Conservation (phyloP, 169 alveolate species). For the Babesia gibsoni region DNA sequence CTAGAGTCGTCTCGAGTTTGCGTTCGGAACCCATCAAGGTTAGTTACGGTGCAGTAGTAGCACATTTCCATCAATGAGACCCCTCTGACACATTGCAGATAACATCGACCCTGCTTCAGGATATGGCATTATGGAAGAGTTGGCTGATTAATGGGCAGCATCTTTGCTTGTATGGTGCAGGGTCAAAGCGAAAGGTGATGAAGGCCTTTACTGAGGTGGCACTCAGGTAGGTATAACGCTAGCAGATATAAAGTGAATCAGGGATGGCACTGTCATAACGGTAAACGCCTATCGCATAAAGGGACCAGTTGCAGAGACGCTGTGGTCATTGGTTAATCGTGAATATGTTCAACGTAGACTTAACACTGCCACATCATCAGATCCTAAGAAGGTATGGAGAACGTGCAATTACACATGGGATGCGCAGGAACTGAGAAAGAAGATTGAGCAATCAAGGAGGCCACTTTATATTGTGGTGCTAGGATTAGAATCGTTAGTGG, state of each 20-base stretch:
- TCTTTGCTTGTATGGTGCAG: conserved; percentile 48
- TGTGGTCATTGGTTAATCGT: conserved; percentile 12
- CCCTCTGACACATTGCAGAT: conserved; percentile 1
- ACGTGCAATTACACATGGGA: not conserved
- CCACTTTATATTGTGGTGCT: conserved; percentile 42
- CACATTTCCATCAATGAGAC: not conserved
- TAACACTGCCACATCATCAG: not conserved
- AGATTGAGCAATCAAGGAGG: not conserved
- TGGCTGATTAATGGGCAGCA: conserved; percentile 61
- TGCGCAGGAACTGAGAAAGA: conserved; percentile 1
- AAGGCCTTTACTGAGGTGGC: conserved; percentile 31
- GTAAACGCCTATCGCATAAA: conserved; percentile 40
- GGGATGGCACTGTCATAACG: conserved; percentile 36
- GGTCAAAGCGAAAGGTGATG: conserved; percentile 50
- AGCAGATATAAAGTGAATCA: not conserved
- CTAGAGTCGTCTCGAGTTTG: not conserved
- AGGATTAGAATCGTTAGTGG: conserved; percentile 37
- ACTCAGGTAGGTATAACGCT: conserved; percentile 12
- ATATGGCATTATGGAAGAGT: conserved; percentile 49
- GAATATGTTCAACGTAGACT: not conserved
- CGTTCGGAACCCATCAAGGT: not conserved
- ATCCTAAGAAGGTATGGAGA: not conserved
- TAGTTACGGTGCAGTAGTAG: not conserved
- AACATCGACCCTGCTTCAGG: not conserved
- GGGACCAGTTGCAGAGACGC: conserved; percentile 14